phyloP scores from a whole-genome alignment of 495 filamentous ascomycete species.

The Aspergillus avenaceus region DNA sequence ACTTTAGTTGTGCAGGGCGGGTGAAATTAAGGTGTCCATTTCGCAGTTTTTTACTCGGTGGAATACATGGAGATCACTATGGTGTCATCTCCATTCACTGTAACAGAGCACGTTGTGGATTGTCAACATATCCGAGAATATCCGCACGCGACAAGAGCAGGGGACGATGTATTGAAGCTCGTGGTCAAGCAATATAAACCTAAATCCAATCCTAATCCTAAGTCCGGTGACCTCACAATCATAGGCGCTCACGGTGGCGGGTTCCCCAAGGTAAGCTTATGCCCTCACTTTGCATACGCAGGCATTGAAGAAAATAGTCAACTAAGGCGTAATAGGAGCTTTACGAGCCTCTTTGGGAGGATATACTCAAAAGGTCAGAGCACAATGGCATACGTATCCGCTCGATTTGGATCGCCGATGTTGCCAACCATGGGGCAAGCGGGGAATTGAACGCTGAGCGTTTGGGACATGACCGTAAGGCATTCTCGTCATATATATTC shows the following conservation, averaged over 20 bases:
- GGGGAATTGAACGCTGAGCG: slow-evolving; percentile 3
- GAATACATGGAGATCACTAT: too few species aligned
- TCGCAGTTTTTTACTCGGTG: too few species aligned
- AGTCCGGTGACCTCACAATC: slow-evolving; percentile 1
- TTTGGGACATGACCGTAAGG: slow-evolving; percentile 5
- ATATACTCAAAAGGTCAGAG: neutral
- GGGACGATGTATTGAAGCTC: slow-evolving; percentile 6
- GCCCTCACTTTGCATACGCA: neutral
- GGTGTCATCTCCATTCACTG: neutral
- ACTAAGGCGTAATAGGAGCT: slow-evolving; percentile 7
- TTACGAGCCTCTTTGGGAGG: slow-evolving; percentile 9
- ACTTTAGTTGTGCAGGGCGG: too few species aligned
- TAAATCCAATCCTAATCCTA: neutral
- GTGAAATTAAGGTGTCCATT: too few species aligned
- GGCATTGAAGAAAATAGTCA: too few species aligned
- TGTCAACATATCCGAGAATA: slow-evolving; percentile 6
- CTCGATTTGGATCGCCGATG: slow-evolving; percentile 8
- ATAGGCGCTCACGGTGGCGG: slow-evolving; percentile 3
- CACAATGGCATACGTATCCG: slow-evolving; percentile 1
- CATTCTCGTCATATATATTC: neutral
- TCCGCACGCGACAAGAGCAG: neutral
- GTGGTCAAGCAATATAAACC: slow-evolving; percentile 9
- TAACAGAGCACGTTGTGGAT: neutral
- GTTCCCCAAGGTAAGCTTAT: slow-evolving; percentile 2
- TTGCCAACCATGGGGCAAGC: slow-evolving; percentile 2